phyloP scores from a whole-genome alignment of 2,329 filamentous ascomycete genomes.

The Claviceps maximensis region DNA sequence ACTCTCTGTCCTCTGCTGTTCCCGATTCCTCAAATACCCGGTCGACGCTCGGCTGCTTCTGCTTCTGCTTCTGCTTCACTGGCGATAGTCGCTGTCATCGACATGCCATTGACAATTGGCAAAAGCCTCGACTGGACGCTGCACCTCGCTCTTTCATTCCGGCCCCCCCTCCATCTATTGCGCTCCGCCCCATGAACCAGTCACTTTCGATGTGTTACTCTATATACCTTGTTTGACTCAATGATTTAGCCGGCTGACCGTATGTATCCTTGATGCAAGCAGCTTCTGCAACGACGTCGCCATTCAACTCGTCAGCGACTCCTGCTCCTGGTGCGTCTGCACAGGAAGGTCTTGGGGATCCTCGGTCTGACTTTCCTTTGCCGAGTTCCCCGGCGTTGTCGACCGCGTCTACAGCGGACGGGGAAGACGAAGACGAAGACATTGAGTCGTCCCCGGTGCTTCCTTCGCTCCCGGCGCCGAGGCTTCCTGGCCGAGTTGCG shows the following conservation, averaged over 20 bases:
- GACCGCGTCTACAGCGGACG: slow-evolving; percentile 47
- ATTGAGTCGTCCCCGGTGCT: slow-evolving; percentile 43
- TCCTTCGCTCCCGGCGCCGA: slow-evolving; percentile 45
- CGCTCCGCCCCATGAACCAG: not conserved
- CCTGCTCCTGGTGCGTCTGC: slow-evolving; percentile 46
- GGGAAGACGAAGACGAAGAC: slow-evolving; percentile 36
- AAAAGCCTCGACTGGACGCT: not conserved
- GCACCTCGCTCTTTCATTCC: not conserved
- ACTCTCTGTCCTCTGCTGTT: not conserved
- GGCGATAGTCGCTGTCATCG: not conserved
- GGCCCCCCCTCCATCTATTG: not conserved
- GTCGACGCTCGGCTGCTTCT: not conserved
- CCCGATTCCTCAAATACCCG: not conserved
- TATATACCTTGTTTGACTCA: not conserved
- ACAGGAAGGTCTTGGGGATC: slow-evolving; percentile 39
- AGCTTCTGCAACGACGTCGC: slow-evolving; percentile 42
- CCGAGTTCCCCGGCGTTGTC: slow-evolving; percentile 47
- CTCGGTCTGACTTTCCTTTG: slow-evolving; percentile 22
- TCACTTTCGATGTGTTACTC: not conserved
- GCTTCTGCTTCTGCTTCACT: not conserved
- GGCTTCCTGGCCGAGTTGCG: slow-evolving; percentile 40
- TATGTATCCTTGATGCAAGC: slow-evolving; percentile 8
- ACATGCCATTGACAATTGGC: not conserved
- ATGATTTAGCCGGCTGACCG: slow-evolving; percentile 13
- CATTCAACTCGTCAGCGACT: slow-evolving; percentile 32